phyloP scores from a whole-genome alignment of 768 basidiomycete genomes.

The Boletus edulis region DNA sequence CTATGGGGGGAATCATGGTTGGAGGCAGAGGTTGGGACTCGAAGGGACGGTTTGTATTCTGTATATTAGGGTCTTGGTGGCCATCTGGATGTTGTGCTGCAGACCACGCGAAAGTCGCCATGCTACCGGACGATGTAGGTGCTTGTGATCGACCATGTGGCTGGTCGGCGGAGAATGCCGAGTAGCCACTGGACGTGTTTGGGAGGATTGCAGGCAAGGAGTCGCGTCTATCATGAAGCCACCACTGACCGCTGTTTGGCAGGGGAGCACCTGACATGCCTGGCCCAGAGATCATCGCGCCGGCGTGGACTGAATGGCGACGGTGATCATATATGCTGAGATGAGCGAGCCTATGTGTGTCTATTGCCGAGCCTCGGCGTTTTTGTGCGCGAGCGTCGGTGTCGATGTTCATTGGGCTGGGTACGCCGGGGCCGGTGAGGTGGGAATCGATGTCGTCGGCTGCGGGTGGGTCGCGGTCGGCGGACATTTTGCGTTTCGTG shows the following conservation, averaged over 20 bases:
- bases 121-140: constrained; percentile 54
- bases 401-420: constrained; percentile 57
- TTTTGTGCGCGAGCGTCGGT: constrained; percentile 71
- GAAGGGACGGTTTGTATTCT: constrained; percentile 42
- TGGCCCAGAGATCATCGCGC: constrained; percentile 35
- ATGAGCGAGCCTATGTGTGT: constrained; percentile 72
- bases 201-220: constrained; percentile 70
- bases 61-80: constrained; percentile 44
- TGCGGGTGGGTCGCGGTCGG: constrained; percentile 53
- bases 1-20: constrained; percentile 55
- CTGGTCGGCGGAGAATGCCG: constrained; percentile 61
- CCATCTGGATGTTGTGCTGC: constrained; percentile 44
- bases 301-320: constrained; percentile 71
- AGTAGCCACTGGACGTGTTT: constrained; percentile 52
- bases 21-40: constrained; percentile 47
- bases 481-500: constrained; percentile 82
- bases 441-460: constrained; percentile 67
- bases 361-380: constrained; percentile 80
- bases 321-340: constrained; percentile 72
- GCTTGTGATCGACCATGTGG: constrained; percentile 62
- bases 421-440: constrained; percentile 65
- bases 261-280: constrained; percentile 22
- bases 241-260: constrained; percentile 44
- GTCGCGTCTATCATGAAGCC: constrained; percentile 69
- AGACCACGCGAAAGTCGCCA: constrained; percentile 75